These are phyloP conservation scores for Fusarium miscanthi DNA, from an alignment of 2,329 filamentous ascomycete genomes.

Conservation along the genomic window DNA sequence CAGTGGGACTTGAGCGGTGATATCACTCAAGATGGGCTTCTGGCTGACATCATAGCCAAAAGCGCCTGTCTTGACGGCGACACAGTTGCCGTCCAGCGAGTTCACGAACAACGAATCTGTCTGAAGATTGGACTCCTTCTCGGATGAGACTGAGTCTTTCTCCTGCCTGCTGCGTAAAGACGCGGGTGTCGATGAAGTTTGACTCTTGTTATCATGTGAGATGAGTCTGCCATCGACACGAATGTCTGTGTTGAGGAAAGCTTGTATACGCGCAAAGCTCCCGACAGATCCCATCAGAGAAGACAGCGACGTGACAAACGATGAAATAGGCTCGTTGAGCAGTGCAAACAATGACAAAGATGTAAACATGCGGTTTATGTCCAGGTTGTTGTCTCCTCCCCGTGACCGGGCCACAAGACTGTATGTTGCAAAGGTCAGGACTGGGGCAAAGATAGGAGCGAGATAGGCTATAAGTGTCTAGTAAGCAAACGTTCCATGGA, in stretches of 20 bases:
- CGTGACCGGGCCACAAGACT: slow-evolving; percentile 24
- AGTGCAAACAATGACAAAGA: slow-evolving; percentile 31
- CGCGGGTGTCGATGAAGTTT: neutral
- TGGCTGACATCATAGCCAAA: slow-evolving; percentile 24
- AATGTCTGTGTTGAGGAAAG: slow-evolving; percentile 22
- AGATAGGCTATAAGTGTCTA: slow-evolving; percentile 9
- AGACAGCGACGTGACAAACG: slow-evolving; percentile 20
- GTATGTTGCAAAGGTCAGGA: slow-evolving; percentile 29
- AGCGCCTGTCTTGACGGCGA: neutral
- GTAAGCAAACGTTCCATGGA: neutral
- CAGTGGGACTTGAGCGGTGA: neutral
- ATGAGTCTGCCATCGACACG: slow-evolving; percentile 10
- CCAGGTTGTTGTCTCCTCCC: slow-evolving; percentile 11
- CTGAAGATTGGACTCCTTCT: neutral
- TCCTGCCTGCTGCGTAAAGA: neutral
- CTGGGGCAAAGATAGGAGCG: slow-evolving; percentile 30
- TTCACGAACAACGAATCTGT: rapidly evolving
- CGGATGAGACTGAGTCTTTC: neutral
- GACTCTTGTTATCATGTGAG: neutral
- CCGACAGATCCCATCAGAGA: slow-evolving; percentile 33
- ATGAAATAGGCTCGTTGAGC: slow-evolving; percentile 18
- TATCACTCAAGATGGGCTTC: slow-evolving; percentile 9
- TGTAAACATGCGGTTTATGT: slow-evolving; percentile 35
- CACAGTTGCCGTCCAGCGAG: neutral
- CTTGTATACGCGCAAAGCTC: slow-evolving; percentile 30